Evolutionary conservation across 345 rosid species (phyloP), one percentile per base, ranked within the genome.

Genomic region (Leavenworthia alabamica): DNA sequence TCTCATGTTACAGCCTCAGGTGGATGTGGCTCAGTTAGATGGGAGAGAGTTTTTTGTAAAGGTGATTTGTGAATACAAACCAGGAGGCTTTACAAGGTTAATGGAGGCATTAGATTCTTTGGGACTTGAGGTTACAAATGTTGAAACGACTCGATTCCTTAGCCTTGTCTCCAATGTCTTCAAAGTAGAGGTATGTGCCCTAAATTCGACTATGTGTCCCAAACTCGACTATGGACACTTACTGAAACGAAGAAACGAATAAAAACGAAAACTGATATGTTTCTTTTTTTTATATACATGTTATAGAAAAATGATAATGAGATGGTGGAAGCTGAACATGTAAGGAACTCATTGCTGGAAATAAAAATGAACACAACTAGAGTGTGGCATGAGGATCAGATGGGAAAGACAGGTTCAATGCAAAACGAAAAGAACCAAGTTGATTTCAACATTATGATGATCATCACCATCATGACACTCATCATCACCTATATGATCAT

Each of bases 141-240:
- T 82, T 9, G 89, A 92, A 60, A 84, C 85, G 1, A 89, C 90
- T 57, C 83, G 96, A 66, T 82, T 24, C 72, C 73, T 78, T 56
- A 74, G 91, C 51, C 94, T 92, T 31, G 96, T 89, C 45, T 89
- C 97, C 1, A 92, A 89, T 74, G 85, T 93, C 62, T 82, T 93
- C 75, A 81, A 78, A 56, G 99, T 89, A 4, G 83, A 83, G 99
- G 99, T 92, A 76, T 62, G 43, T n/a, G n/a, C 36, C 63, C 58
- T 5, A 1, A 19, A 43, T n/a, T n/a, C n/a, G n/a, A n/a, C n/a
- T n/a, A n/a, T n/a, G n/a, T n/a, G n/a, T n/a, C n/a, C n/a, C n/a
- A n/a, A n/a, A n/a, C n/a, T n/a, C n/a, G n/a, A n/a, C n/a, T n/a
- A n/a, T n/a, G n/a, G n/a, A n/a, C n/a, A n/a, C n/a, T n/a, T n/a